Evolutionary conservation across 108 stramenopile species (phyloP).

Genomic region (Cyclotella baltica): DNA sequence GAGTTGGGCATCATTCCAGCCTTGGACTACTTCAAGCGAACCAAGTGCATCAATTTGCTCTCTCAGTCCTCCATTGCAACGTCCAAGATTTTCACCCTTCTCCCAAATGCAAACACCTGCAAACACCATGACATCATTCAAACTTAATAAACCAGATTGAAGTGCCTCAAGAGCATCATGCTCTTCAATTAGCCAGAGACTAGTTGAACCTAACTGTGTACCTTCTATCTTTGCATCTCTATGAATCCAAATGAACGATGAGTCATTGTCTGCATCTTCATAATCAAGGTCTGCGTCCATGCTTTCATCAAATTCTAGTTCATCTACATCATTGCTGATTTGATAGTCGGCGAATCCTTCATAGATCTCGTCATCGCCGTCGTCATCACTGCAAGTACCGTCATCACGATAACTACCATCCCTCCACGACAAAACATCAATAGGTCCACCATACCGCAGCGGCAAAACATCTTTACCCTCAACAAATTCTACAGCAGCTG

Average conservation of each 20-base stretch:
- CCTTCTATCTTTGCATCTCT: constrained; percentile 21
- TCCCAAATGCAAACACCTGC: constrained; percentile 51
- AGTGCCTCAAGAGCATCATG: constrained; percentile 33
- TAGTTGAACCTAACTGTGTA: constrained; percentile 25
- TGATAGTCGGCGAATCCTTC: constrained; percentile 41
- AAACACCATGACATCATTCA: constrained; percentile 40
- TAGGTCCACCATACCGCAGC: constrained; percentile 47
- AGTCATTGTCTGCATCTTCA: constrained; percentile 27
- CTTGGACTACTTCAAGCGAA: constrained; percentile 27
- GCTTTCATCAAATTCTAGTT: constrained; percentile 4
- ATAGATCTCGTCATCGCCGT: constrained; percentile 21
- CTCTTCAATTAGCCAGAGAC: constrained; percentile 35
- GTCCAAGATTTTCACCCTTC: constrained; percentile 34
- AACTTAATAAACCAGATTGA: constrained; percentile 24
- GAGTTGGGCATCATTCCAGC: not conserved
- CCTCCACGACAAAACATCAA: constrained; percentile 39
- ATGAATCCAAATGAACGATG: constrained; percentile 51
- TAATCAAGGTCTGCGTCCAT: not conserved
- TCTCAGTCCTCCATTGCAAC: constrained; percentile 31
- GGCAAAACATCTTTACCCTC: constrained; percentile 28
- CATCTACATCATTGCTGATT: constrained; percentile 10
- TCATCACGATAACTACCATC: constrained; percentile 38
- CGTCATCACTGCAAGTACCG: not conserved
- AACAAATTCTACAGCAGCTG: constrained; percentile 39
- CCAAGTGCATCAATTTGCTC: constrained; percentile 42